Evolutionary conservation across 108 stramenopile species (phyloP).

Genomic region (Discostella pseudostelligera): DNA sequence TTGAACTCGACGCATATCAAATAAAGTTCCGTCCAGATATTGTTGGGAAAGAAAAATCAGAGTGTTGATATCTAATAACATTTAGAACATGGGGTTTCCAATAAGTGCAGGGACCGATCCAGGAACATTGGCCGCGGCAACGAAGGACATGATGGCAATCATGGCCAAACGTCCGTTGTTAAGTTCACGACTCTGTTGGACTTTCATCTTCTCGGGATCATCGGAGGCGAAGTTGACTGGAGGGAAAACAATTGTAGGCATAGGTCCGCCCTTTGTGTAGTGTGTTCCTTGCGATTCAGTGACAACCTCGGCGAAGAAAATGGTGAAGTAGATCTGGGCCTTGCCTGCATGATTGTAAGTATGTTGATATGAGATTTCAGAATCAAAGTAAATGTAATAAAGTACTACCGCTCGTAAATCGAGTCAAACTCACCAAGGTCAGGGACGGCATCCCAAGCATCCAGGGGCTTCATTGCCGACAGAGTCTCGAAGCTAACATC

Average conservation of each 20-base stretch:
- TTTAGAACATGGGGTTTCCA: conserved; percentile 59
- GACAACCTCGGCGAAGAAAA: conserved; percentile 36
- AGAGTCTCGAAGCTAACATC: conserved; percentile 48
- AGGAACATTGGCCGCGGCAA: conserved; percentile 63
- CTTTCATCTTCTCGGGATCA: conserved; percentile 32
- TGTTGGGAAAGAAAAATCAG: too few species aligned
- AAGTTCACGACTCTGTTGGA: conserved; percentile 29
- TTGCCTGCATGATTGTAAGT: conserved; percentile 14
- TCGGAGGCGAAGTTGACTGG: conserved; percentile 16
- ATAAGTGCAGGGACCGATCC: conserved; percentile 69
- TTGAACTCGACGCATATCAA: too few species aligned
- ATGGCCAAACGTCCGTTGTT: conserved; percentile 67
- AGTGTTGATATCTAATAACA: not conserved
- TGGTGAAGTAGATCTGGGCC: conserved; percentile 41
- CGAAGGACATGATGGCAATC: conserved; percentile 82
- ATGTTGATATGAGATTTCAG: not conserved
- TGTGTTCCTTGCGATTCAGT: conserved; percentile 44
- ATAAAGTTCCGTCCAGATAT: too few species aligned
- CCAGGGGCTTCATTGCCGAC: conserved; percentile 40
- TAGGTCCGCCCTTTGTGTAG: conserved; percentile 43
- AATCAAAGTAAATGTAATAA: not conserved
- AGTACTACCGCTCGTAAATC: too few species aligned
- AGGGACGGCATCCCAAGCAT: conserved; percentile 46
- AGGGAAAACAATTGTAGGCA: conserved; percentile 38
- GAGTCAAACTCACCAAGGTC: conserved; percentile 19